Evolutionary conservation across 768 basidiomycete species (phyloP).

Genomic region (Tricholoma hemisulphureum): DNA sequence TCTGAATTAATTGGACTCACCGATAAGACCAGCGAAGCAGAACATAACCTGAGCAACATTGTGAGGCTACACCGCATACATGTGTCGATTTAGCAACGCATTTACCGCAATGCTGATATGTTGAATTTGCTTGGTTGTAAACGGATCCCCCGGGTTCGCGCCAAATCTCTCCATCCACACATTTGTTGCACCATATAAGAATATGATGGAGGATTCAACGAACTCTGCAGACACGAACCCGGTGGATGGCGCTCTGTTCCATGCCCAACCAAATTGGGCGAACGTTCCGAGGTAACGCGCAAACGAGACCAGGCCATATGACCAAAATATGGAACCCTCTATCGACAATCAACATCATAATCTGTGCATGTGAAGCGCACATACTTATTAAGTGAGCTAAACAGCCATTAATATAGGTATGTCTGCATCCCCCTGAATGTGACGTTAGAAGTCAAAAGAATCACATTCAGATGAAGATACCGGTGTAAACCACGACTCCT

Average conservation of each 20-base stretch:
- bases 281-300: slow-evolving; percentile 93
- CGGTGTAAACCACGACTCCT: slow-evolving; percentile 82
- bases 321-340: slow-evolving; percentile 94
- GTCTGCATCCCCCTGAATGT: slow-evolving; percentile 69
- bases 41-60: slow-evolving; percentile 70
- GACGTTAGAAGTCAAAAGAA: slow-evolving; percentile 7
- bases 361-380: slow-evolving; percentile 23
- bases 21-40: slow-evolving; percentile 88
- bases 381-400: slow-evolving; percentile 89
- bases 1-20: slow-evolving; percentile 23
- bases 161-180: slow-evolving; percentile 98
- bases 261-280: slow-evolving; percentile 89
- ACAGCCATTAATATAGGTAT: slow-evolving; percentile 75
- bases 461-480: slow-evolving; percentile 21
- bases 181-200: slow-evolving; percentile 85
- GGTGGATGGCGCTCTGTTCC: slow-evolving; percentile 70
- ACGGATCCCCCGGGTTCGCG: slow-evolving; percentile 75
- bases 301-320: slow-evolving; percentile 84
- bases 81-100: not conserved
- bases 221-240: slow-evolving; percentile 67
- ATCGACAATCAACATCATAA: slow-evolving; percentile 12
- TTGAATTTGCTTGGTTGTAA: slow-evolving; percentile 87
- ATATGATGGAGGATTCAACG: slow-evolving; percentile 77
- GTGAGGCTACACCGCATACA: not conserved
- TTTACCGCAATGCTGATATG: slow-evolving; percentile 90